A percentile compares a stretch with the other conserved stretches of the same genome.
Evolutionary conservation across 352 stramenopile genomes (phyloP).

Genomic region (Globisporangium splendens): DNA sequence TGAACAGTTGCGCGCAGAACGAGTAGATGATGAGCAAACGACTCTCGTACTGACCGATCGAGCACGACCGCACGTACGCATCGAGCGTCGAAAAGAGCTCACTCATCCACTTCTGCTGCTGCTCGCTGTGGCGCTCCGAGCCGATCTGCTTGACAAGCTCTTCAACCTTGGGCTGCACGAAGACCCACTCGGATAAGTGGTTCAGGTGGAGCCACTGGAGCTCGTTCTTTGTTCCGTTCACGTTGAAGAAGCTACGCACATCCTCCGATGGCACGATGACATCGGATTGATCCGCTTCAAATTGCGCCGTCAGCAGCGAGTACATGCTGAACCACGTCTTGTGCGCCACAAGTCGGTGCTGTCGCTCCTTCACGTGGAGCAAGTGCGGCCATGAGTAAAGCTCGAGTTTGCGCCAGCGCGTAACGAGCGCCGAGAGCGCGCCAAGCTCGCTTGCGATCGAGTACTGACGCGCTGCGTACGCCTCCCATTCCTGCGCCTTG

Average conservation of each 20-base stretch:
- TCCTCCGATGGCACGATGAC: background rate
- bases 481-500: conserved; percentile 99
- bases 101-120: conserved; percentile 66
- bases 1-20: conserved; percentile 83
- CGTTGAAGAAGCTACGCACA: conserved; percentile 5
- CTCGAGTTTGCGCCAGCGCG: conserved; percentile 97
- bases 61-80: conserved; percentile 86
- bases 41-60: conserved; percentile 90
- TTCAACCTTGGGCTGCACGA: conserved; percentile 21
- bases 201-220: conserved; percentile 68
- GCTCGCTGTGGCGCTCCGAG: conserved; percentile 2
- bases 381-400: conserved; percentile 96
- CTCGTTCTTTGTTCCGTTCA: conserved; percentile 15
- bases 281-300: conserved; percentile 42
- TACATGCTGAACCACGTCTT: conserved; percentile 91
- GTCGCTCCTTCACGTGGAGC: conserved; percentile 87
- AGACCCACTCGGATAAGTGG: conserved; percentile 59
- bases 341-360: conserved; percentile 65
- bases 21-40: conserved; percentile 88
- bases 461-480: conserved; percentile 91
- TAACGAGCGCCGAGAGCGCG: conserved; percentile 93
- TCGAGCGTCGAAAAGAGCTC: conserved; percentile 90
- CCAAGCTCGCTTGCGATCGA: conserved; percentile 89
- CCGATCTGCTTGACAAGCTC: conserved; percentile 4
- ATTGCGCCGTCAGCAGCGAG: conserved; percentile 75